A percentile compares a stretch with the other conserved stretches of the same genome.
phyloP scores from a whole-genome alignment of 2,329 filamentous ascomycete genomes.

The Colletotrichum kahawae region DNA sequence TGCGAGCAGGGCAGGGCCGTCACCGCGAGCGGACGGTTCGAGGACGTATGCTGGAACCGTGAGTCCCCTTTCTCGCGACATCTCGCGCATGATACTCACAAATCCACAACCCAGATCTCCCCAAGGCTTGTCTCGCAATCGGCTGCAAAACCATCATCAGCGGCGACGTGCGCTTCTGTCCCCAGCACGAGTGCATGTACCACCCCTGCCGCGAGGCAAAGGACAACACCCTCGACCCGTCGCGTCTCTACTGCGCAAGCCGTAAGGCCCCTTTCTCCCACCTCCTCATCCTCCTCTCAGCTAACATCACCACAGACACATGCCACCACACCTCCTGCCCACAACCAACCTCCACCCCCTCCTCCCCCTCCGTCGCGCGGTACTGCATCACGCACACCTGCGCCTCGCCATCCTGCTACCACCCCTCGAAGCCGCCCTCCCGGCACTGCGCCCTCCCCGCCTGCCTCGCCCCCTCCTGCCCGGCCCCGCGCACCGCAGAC shows the following conservation, averaged over 20 bases:
- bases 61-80: not conserved
- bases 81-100: not conserved
- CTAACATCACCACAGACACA: not conserved
- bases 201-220: conserved; percentile 5
- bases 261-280: not conserved
- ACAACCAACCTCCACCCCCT: conserved; percentile 6
- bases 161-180: not conserved
- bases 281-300: not conserved
- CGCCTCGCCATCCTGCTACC: not conserved
- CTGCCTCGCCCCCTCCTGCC: conserved; percentile 8
- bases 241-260: conserved; percentile 4
- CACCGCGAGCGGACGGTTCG: not conserved
- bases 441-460: conserved; percentile 19
- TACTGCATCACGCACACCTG: conserved; percentile 21
- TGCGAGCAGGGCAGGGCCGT: not conserved
- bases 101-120: not conserved
- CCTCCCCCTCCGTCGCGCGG: not conserved
- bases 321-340: conserved; percentile 4
- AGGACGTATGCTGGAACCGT: conserved; percentile 18
- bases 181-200: conserved; percentile 18
- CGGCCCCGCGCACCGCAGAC: conserved; percentile 13
- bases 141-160: not conserved
- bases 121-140: not conserved
- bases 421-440: not conserved
- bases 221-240: not conserved